phyloP scores from a whole-genome alignment of 768 basidiomycete genomes.

The Auriscalpium microsporum region DNA sequence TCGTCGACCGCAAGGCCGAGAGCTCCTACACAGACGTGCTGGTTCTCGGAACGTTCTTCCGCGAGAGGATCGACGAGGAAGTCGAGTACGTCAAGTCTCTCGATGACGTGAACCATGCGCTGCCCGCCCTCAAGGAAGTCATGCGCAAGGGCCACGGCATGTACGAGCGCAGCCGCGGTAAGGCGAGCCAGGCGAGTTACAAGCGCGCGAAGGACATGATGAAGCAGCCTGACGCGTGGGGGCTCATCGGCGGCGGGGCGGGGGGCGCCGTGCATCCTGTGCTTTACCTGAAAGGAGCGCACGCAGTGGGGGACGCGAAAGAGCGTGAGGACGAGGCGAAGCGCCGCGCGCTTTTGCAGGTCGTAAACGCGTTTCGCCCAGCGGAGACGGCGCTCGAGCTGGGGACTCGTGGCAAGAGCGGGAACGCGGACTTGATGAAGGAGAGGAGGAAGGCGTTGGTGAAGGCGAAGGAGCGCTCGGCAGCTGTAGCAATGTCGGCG shows the following conservation, averaged over 20 bases:
- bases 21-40: conserved; percentile 58
- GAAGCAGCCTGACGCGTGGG: conserved; percentile 59
- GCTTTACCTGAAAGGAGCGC: conserved; percentile 32
- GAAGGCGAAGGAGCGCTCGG: conserved; percentile 49
- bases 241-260: conserved; percentile 54
- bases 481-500: conserved; percentile 25
- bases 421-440: conserved; percentile 74
- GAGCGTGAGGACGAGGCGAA: conserved; percentile 40
- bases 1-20: conserved; percentile 43
- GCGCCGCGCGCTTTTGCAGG: conserved; percentile 57
- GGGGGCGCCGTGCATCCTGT: conserved; percentile 58
- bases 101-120: conserved; percentile 52
- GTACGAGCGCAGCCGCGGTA: conserved; percentile 92
- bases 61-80: conserved; percentile 74
- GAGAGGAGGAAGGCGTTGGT: conserved; percentile 70
- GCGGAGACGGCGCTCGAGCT: conserved; percentile 89
- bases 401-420: conserved; percentile 57
- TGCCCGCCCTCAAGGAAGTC: conserved; percentile 64
- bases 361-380: conserved; percentile 79
- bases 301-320: conserved; percentile 20
- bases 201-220: conserved; percentile 83
- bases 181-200: conserved; percentile 80
- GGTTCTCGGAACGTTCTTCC: conserved; percentile 75
- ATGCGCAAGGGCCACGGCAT: conserved; percentile 85
- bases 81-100: conserved; percentile 69